A percentile compares a stretch with the other conserved stretches of the same genome.
Evolutionary conservation across 1,284 basidiomycete genomes (phyloP).

Genomic region (Boletus hoseneyae): DNA sequence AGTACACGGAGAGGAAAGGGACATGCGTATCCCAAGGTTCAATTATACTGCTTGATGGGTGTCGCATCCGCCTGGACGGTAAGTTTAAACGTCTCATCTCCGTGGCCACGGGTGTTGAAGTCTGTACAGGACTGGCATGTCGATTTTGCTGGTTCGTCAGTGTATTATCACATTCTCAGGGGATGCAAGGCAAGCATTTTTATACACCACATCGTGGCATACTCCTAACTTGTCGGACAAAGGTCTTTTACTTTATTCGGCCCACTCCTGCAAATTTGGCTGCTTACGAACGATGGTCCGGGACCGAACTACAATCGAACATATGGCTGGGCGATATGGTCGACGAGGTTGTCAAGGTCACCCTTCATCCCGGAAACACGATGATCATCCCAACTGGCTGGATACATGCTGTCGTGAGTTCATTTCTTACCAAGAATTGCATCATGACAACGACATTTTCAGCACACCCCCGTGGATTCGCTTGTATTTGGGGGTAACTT

Average conservation of each 20-base stretch:
- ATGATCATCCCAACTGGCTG: slow-evolving; percentile 97
- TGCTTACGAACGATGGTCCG: slow-evolving; percentile 90
- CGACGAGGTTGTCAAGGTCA: slow-evolving; percentile 85
- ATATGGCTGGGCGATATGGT: slow-evolving; percentile 91
- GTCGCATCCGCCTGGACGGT: slow-evolving; percentile 88
- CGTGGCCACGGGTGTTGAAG: slow-evolving; percentile 7
- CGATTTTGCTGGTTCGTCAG: slow-evolving; percentile 93
- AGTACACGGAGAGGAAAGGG: slow-evolving; percentile 68
- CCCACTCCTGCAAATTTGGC: slow-evolving; percentile 86
- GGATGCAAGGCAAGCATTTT: slow-evolving; percentile 65
- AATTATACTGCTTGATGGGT: slow-evolving; percentile 95
- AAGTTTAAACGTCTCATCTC: slow-evolving; percentile 26
- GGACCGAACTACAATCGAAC: slow-evolving; percentile 81
- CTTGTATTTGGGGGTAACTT: slow-evolving; percentile 98
- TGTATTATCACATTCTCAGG: slow-evolving; percentile 87
- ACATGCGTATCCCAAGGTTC: slow-evolving; percentile 87
- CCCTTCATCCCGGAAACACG: slow-evolving; percentile 81
- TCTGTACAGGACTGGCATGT: slow-evolving; percentile 89
- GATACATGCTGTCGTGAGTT: slow-evolving; percentile 92
- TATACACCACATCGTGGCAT: slow-evolving; percentile 11
- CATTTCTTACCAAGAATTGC: not conserved
- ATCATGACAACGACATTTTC: slow-evolving; percentile 4
- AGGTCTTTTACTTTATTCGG: slow-evolving; percentile 94
- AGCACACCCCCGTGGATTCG: slow-evolving; percentile 90
- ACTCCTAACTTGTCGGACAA: slow-evolving; percentile 17